Base-by-base conservation (phyloP, 1,284 basidiomycete species). In the Ganoderma boninense region DNA sequence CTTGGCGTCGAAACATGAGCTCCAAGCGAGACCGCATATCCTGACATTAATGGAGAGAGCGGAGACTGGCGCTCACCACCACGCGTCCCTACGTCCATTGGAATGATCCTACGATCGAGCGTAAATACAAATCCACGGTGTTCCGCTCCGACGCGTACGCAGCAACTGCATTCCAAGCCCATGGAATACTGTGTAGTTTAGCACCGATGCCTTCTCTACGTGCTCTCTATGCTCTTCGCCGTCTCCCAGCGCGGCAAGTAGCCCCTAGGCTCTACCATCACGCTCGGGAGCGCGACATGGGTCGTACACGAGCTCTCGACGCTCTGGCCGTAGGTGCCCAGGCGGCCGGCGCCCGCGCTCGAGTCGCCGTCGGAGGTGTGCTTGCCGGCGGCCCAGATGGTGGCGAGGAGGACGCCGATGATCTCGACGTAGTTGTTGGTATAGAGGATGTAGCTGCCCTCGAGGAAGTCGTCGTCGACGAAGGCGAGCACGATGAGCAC, bases 401-500 rank as follows among this genome's bases (percentile, higher is more conserved):
- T 38, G 29, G 29, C 38, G 38, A 38, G 38, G 38, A 78, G 71
- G 14, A 77, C 73, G 23, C 75, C 63, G 43, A 77, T 70, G 46
- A 78, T 73, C 16, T 68, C 66, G 26, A 77, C 66, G 67, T 72
- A 71, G 26, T 43, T 62, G 59, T 78, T 77, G 26, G 69, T 67
- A 11, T 68, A 8, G 26, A 69, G 38, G 38, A 75, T 57, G 62
- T 76, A 75, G 0, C 71, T n/a, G 18, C 72, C 69, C 42, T 68
- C 44, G 7, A 70, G 10, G 54, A 64, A 70, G 62, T 71, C 43
- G 10, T 23, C 2, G 62, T 67, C 67, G 14, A 49, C 49, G 32
- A 75, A 65, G 60, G 69, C 66, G 35, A 76, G 67, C 38, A 38
- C 62, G 23, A 80, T 72, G 68, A 78, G 76, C 2, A 68, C 71